Conservation (phyloP, 1,139 yeast species). For the Scheffersomyces segobiensis region DNA sequence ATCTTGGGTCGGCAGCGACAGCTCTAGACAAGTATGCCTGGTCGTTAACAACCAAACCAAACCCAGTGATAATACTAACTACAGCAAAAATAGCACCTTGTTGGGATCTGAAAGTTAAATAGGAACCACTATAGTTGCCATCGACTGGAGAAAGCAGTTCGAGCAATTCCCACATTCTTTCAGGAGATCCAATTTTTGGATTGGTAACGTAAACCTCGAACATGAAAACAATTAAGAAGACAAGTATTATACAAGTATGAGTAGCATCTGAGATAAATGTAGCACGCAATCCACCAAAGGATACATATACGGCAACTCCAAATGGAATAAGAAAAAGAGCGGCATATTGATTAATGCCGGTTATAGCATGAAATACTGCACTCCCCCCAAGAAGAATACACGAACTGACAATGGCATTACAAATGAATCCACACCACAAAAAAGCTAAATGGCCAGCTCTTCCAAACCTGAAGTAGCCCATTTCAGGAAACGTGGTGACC, state of each 20-base stretch:
- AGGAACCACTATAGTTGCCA: constrained; percentile 48
- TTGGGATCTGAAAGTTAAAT: constrained; percentile 45
- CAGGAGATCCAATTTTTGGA: constrained; percentile 46
- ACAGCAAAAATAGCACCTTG: constrained; percentile 40
- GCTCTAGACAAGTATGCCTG: constrained; percentile 41
- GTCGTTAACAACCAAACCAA: constrained; percentile 74
- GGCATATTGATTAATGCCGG: constrained; percentile 39
- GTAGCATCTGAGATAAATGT: constrained; percentile 49
- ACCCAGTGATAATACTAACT: constrained; percentile 38
- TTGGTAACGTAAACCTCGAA: constrained; percentile 43
- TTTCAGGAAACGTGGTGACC: constrained; percentile 42
- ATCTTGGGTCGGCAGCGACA: constrained; percentile 40
- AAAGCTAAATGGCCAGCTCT: constrained; percentile 35
- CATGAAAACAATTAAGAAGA: constrained; percentile 40
- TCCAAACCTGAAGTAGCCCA: constrained; percentile 39
- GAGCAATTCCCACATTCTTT: constrained; percentile 46
- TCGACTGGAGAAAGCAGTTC: constrained; percentile 36
- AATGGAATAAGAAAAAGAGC: constrained; percentile 36
- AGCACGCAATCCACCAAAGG: constrained; percentile 47
- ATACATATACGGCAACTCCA: constrained; percentile 42
- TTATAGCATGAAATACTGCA: constrained; percentile 34
- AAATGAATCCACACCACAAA: constrained; percentile 36
- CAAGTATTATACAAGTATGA: constrained; percentile 41
- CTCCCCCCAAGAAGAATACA: constrained; percentile 42
- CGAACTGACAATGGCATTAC: constrained; percentile 38